Percentiles rank a stretch among this genome's conserved stretches.
These are phyloP conservation scores for Ciborinia camelliae DNA, from an alignment of 2,329 filamentous ascomycete species.

Conservation along the genomic window DNA sequence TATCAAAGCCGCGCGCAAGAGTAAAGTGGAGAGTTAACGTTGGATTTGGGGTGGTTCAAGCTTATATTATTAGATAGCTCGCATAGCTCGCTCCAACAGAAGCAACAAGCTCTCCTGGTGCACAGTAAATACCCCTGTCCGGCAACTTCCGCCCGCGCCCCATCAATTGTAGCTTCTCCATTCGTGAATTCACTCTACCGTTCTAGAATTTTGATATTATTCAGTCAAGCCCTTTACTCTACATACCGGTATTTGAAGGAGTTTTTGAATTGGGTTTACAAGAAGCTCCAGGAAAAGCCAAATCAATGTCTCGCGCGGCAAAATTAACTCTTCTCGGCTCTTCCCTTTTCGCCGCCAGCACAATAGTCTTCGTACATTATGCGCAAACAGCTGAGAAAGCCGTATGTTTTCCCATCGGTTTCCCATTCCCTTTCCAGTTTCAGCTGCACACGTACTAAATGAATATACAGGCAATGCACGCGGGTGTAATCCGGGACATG, in stretches of 20 bases:
- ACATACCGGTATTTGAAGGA: not conserved
- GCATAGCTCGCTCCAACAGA: slow-evolving; percentile 24
- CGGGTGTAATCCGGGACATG: slow-evolving; percentile 89
- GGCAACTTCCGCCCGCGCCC: slow-evolving; percentile 27
- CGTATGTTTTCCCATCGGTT: slow-evolving; percentile 49
- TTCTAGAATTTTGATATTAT: not conserved
- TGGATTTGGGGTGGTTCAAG: slow-evolving; percentile 18
- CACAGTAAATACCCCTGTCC: slow-evolving; percentile 25
- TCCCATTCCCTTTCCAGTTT: not conserved
- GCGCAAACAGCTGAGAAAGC: slow-evolving; percentile 80
- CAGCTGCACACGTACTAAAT: not conserved
- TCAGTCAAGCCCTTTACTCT: not conserved
- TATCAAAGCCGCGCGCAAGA: slow-evolving; percentile 13
- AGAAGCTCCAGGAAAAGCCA: not conserved
- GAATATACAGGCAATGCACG: slow-evolving; percentile 77
- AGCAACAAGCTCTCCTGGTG: slow-evolving; percentile 25
- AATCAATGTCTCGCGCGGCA: slow-evolving; percentile 79
- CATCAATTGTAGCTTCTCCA: slow-evolving; percentile 9
- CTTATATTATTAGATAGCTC: slow-evolving; percentile 1
- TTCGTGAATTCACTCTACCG: not conserved
- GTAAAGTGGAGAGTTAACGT: slow-evolving; percentile 13
- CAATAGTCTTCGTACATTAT: slow-evolving; percentile 84
- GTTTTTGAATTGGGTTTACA: not conserved
- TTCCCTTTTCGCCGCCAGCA: slow-evolving; percentile 69
- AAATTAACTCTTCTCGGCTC: slow-evolving; percentile 81